These are phyloP conservation scores for Ogataea methanolica DNA, from an alignment of 805 yeast genomes.

Conservation along the genomic window DNA sequence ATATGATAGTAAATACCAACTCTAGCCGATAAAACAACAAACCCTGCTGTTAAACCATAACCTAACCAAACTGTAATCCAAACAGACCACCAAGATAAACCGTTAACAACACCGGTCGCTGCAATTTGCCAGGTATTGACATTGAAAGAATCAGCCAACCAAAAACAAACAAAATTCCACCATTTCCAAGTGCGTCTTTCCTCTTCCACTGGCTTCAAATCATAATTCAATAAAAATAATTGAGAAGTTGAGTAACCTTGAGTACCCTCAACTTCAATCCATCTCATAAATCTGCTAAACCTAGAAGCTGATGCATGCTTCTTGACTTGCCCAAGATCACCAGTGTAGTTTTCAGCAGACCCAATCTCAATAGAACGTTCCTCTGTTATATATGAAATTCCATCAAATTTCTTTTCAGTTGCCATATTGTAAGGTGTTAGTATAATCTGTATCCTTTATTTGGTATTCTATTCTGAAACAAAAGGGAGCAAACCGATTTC, in stretches of 20 bases:
- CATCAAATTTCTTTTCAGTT: neutral
- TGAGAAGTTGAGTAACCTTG: slow-evolving; percentile 46
- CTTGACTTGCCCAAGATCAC: neutral
- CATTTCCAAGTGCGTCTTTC: slow-evolving; percentile 80
- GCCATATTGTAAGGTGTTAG: neutral
- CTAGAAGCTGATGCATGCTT: neutral
- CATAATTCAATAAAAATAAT: slow-evolving; percentile 67
- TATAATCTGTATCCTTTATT: no score
- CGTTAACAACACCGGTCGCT: slow-evolving; percentile 73
- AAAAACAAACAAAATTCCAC: slow-evolving; percentile 73
- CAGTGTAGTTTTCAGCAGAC: neutral
- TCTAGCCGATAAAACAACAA: slow-evolving; percentile 68
- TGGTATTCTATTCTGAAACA: no score
- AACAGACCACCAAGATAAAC: slow-evolving; percentile 86
- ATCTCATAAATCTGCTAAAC: slow-evolving; percentile 7
- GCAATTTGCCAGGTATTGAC: slow-evolving; percentile 91
- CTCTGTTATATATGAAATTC: neutral
- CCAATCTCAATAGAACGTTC: neutral
- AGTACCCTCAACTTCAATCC: slow-evolving; percentile 26
- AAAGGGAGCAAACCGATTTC: no score
- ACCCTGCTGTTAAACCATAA: slow-evolving; percentile 62
- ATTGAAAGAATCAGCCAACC: slow-evolving; percentile 89
- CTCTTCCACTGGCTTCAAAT: slow-evolving; percentile 73
- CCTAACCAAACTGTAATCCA: slow-evolving; percentile 91
- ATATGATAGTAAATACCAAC: slow-evolving; percentile 79